Evolutionary conservation across 2,329 filamentous ascomycete genomes (phyloP).

Genomic region (Tolypocladium album): DNA sequence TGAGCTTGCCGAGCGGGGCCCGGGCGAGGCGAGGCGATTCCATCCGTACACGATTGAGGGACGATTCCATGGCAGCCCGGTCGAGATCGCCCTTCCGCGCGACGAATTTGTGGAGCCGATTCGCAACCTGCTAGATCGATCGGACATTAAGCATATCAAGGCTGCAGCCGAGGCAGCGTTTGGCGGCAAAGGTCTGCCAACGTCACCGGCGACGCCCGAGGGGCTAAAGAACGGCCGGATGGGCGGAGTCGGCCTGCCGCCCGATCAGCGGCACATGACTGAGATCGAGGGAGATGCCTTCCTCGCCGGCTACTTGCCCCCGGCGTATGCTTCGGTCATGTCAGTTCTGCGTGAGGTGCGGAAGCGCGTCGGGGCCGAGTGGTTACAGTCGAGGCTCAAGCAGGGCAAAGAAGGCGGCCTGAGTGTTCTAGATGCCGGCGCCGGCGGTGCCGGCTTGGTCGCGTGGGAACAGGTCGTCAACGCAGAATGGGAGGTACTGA

Average conservation of each 20-base stretch:
- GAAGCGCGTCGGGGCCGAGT: constrained; percentile 58
- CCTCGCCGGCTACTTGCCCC: constrained; percentile 58
- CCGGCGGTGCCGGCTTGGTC: constrained; percentile 59
- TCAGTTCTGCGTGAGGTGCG: constrained; percentile 63
- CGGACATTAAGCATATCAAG: constrained; percentile 63
- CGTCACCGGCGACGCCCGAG: constrained; percentile 61
- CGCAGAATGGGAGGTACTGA: constrained; percentile 71
- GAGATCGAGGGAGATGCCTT: constrained; percentile 68
- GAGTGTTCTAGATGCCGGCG: constrained; percentile 63
- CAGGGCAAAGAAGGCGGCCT: constrained; percentile 46
- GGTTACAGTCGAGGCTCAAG: constrained; percentile 54
- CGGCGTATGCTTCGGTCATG: constrained; percentile 57
- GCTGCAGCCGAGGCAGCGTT: constrained; percentile 63
- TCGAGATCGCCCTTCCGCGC: constrained; percentile 65
- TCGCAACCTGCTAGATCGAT: constrained; percentile 52
- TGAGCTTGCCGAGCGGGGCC: constrained; percentile 20
- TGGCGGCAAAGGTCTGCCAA: constrained; percentile 65
- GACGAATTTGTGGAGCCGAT: constrained; percentile 61
- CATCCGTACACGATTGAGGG: constrained; percentile 68
- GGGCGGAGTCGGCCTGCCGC: constrained; percentile 52
- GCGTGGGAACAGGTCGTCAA: constrained; percentile 70
- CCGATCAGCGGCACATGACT: constrained; percentile 55
- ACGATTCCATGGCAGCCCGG: constrained; percentile 62
- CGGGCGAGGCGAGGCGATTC: constrained; percentile 35
- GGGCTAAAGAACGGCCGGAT: constrained; percentile 47